Conservation (phyloP, 2,329 filamentous ascomycete genomes). For the Grosmannia penicillata region DNA sequence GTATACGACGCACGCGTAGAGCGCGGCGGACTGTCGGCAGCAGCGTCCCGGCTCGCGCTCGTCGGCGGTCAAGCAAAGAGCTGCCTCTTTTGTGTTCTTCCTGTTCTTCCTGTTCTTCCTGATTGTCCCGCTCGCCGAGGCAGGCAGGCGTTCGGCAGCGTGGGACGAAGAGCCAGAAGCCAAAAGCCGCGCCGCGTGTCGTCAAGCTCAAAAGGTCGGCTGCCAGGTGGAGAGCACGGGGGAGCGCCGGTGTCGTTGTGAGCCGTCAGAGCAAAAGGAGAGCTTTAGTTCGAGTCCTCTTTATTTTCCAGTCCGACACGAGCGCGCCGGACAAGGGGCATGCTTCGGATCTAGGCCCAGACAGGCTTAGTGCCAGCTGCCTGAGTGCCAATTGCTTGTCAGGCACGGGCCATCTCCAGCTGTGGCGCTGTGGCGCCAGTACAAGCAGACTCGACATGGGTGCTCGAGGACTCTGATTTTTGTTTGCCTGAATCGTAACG, state of each 20-base stretch:
- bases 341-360: neutral
- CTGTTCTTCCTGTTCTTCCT: neutral
- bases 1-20: too few species aligned
- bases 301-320: neutral
- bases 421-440: constrained; percentile 1
- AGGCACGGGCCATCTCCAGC: neutral
- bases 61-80: too few species aligned
- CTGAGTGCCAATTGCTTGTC: neutral
- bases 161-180: neutral
- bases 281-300: neutral
- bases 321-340: constrained; percentile 1
- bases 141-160: neutral
- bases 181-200: too few species aligned
- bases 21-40: too few species aligned
- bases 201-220: neutral
- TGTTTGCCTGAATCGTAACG: too few species aligned
- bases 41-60: too few species aligned
- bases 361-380: neutral
- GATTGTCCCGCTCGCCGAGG: too few species aligned
- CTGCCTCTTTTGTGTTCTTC: too few species aligned
- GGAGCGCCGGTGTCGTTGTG: neutral
- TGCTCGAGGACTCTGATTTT: too few species aligned
- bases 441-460: too few species aligned
- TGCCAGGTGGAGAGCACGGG: neutral
- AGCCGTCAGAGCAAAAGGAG: constrained; percentile 1